Evolutionary conservation across 164 flowering plant species (phyloP), one percentile per base, ranked within the genome.

Genomic region (Pachysandra terminalis): DNA sequence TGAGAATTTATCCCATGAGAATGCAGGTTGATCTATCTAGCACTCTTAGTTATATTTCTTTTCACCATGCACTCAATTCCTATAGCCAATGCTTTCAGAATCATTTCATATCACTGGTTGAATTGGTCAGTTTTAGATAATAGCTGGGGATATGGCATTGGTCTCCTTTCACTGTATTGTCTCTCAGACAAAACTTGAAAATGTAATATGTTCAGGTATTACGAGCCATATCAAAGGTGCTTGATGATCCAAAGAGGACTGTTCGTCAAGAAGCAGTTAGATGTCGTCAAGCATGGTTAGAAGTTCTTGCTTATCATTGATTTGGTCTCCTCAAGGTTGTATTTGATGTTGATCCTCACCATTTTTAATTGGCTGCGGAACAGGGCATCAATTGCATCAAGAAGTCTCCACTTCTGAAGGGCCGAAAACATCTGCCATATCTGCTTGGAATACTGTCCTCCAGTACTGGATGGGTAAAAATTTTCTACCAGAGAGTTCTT

Each of bases 211-310:
- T 63, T 48, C 77, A 96, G 99, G 97, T 96, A 51, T 54, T 90
- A 24, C 73, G 63, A 71, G 81, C 85, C 19, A 57, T 85, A 63
- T 71, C 82, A 49, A 90, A 82, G 70, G 93, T 88, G 63, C 87
- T 96, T 59, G 99, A 89, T 83, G 98, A 96, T 79, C 88, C 84
- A 35, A 96, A 89, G 83, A 81, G 98, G 71, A 73, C 74, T 65
- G 95, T 96, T 69, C 97, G 99, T 40, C 86, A 74, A 58, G 97
- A 96, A 81, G 99, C 99, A 67, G 95, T 88, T 48, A 87, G 86
- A 81, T 92, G 98, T 64, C 86, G 82, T 26, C 94, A 85, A 68
- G 90, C 96, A 76, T 96, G 99, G 98, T 93, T 17, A 71, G 82
- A 41, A 24, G 32, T 71, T 60, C 53, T 55, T 62, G 35, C 17